Evolutionary conservation across 306 rosid species (phyloP).

Genomic region (Rosa rugosa): DNA sequence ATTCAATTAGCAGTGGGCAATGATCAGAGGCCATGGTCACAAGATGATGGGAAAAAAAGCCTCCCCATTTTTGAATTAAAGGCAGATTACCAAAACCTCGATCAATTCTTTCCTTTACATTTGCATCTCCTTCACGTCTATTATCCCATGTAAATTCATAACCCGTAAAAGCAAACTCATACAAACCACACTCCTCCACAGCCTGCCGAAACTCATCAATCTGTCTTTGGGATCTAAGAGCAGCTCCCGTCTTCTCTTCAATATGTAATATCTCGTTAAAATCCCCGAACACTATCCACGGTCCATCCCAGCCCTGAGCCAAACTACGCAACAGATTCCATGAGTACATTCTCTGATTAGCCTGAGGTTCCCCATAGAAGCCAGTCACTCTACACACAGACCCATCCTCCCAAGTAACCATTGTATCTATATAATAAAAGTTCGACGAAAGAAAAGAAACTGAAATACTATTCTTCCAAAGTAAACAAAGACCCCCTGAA

Average conservation of each 20-base stretch:
- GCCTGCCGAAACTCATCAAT: background rate
- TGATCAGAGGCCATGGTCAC: background rate
- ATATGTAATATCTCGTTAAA: too few relatives aligned
- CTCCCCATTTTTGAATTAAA: background rate
- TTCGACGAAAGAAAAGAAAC: too few relatives aligned
- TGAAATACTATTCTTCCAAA: too few relatives aligned
- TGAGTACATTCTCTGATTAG: too few relatives aligned
- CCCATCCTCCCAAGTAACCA: too few relatives aligned
- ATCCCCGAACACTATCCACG: background rate
- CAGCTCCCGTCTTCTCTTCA: background rate
- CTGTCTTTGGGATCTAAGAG: background rate
- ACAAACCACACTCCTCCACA: background rate
- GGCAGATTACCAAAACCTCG: background rate
- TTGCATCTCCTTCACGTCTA: background rate
- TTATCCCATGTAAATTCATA: background rate
- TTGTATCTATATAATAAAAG: too few relatives aligned
- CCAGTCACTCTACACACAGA: too few relatives aligned
- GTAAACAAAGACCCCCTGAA: background rate
- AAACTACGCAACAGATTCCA: too few relatives aligned
- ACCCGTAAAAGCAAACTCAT: background rate
- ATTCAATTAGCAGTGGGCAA: background rate
- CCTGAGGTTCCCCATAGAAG: too few relatives aligned
- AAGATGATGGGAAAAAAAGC: background rate
- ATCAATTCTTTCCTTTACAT: background rate
- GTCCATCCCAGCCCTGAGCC: too few relatives aligned